phyloP scores from a whole-genome alignment of 2,329 filamentous ascomycete species.

The Hypoxylon sp. region DNA sequence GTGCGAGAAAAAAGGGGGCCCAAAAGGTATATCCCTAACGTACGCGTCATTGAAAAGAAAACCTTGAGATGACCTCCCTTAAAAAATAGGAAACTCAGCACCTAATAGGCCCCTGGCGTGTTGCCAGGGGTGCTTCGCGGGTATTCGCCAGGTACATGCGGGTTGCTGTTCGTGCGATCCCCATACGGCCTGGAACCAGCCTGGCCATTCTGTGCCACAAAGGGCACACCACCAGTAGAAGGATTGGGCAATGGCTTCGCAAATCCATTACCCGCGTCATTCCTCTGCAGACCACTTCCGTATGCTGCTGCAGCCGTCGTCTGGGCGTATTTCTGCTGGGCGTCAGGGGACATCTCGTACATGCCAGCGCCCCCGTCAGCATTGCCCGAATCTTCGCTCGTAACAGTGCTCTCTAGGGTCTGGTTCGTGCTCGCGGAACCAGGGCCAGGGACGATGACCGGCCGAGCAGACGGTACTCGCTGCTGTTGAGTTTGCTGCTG shows the following conservation, averaged over 20 bases:
- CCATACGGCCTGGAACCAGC: conserved; percentile 26
- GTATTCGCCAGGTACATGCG: conserved; percentile 51
- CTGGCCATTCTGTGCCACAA: conserved; percentile 40
- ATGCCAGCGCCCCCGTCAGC: conserved; percentile 29
- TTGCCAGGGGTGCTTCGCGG: conserved; percentile 40
- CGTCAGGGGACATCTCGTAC: conserved; percentile 32
- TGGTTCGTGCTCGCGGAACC: conserved; percentile 30
- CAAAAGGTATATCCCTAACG: conserved; percentile 19
- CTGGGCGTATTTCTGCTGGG: conserved; percentile 35
- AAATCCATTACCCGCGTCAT: conserved; percentile 37
- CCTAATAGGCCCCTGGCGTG: conserved; percentile 38
- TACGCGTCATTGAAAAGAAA: conserved; percentile 1
- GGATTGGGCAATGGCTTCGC: conserved; percentile 32
- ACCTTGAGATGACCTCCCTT: background rate
- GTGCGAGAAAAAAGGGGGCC: background rate
- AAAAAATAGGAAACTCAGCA: background rate
- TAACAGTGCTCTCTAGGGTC: conserved; percentile 38
- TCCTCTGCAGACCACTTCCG: conserved; percentile 2
- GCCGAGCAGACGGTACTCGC: conserved; percentile 31
- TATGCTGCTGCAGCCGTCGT: conserved; percentile 5
- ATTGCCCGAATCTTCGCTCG: conserved; percentile 44
- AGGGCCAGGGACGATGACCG: conserved; percentile 42
- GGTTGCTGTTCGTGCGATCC: conserved; percentile 46
- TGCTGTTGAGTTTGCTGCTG: conserved; percentile 21
- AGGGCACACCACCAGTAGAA: conserved; percentile 30